Percentiles rank a stretch among this genome's conserved stretches.
phyloP scores from a whole-genome alignment of 768 basidiomycete species.

The Daedalea quercina region DNA sequence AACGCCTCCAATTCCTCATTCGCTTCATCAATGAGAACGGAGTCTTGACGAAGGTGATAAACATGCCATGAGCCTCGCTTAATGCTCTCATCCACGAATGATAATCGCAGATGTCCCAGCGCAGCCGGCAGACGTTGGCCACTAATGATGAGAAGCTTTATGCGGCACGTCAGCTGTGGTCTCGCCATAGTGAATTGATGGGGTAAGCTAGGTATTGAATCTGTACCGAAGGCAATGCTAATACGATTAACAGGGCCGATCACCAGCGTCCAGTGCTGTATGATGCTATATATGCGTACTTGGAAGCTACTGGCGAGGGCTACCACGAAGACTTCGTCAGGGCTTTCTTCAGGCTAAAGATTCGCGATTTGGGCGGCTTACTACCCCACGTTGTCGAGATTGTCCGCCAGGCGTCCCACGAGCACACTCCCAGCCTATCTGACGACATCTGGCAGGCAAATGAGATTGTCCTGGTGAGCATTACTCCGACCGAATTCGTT shows the following conservation, averaged over 20 bases:
- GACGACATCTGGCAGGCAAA: constrained; percentile 61
- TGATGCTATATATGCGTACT: constrained; percentile 63
- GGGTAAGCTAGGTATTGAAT: constrained; percentile 34
- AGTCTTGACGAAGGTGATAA: constrained; percentile 59
- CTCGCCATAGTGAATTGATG: constrained; percentile 61
- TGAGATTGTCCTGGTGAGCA: constrained; percentile 57
- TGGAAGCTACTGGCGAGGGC: constrained; percentile 49
- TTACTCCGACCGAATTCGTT: neutral
- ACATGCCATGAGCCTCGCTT: neutral
- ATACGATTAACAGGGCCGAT: constrained; percentile 35
- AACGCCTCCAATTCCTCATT: constrained; percentile 79
- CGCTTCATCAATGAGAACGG: constrained; percentile 85
- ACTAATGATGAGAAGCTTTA: constrained; percentile 84
- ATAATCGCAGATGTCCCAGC: constrained; percentile 67
- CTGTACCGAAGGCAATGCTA: neutral
- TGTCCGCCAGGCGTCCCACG: constrained; percentile 34
- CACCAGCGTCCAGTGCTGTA: constrained; percentile 59
- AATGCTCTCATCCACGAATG: neutral
- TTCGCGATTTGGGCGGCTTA: constrained; percentile 59
- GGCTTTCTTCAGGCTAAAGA: constrained; percentile 73
- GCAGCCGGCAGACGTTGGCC: constrained; percentile 65
- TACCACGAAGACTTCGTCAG: constrained; percentile 73
- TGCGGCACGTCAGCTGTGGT: constrained; percentile 77
- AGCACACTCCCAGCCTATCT: constrained; percentile 36
- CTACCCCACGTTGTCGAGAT: constrained; percentile 54